Base-by-base conservation (phyloP, 345 rosid species). In the Eucalyptus microcorys region DNA sequence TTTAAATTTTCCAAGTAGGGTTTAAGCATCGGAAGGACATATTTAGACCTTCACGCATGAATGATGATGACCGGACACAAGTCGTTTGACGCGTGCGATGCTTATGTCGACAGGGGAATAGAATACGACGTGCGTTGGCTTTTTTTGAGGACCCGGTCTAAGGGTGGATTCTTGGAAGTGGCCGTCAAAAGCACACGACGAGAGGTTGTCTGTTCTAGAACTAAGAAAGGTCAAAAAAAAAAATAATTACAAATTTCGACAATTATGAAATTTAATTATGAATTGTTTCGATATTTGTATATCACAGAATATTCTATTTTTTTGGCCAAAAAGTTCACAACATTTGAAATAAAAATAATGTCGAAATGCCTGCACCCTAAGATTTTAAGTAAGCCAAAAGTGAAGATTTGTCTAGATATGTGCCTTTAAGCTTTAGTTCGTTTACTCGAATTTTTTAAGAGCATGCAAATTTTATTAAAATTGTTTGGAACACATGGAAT, bases 1-100 rank as follows among this genome's bases (percentile, higher is more conserved):
- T n/a, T 30, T 14, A 16, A 14, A 30, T n/a, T 64, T 64, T 9
- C 0, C 0, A 1, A 14, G 1, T 14, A 3, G 76, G 40, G 76
- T 15, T 14, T 64, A 7, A 64, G 76, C 76, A 7, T n/a, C 2
- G 21, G 40, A 14, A 14, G 76, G 37, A 64, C 76, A 64, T n/a
- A n/a, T 64, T 64, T 64, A 15, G 10, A n/a, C n/a, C 76, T 64
- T 14, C 57, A 21, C 57, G 57, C 57, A 52, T 52, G 10, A 52
- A 52, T 21, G 26, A 52, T 52, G 57, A 10, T 52, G 57, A n/a
- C 80, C 81, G 0, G 26, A 17, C 81, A 1, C 81, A 10, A 7
- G 43, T 34, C 26, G 24, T 68, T 68, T 9, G 43, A 68, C 43
- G 21, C 81, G 81, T 17, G 81, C 5, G 14, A 16, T 68, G 13